A percentile compares a stretch with the other conserved stretches of the same genome.
Evolutionary conservation across 208 protist species (phyloP).

Genomic region (Herpetomonas tarakana): DNA sequence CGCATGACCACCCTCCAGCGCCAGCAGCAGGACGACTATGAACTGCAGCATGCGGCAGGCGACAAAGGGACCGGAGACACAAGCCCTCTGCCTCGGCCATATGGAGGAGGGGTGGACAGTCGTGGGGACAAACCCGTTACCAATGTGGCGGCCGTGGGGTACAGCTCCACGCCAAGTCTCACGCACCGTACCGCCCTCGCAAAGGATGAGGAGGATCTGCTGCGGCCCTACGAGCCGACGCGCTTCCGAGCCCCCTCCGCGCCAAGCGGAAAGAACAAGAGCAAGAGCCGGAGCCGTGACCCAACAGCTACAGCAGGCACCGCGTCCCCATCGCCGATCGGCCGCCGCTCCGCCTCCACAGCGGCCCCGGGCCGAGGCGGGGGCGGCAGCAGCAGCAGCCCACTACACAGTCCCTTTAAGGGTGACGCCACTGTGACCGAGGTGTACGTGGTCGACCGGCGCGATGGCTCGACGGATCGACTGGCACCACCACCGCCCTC

Average conservation of each 20-base stretch:
- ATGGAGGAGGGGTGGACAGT: too few species aligned
- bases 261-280: constrained; percentile 1
- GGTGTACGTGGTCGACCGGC: constrained; percentile 20
- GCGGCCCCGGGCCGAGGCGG: not conserved
- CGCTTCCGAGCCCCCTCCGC: constrained; percentile 1
- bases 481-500: not conserved
- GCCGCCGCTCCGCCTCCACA: constrained; percentile 1
- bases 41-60: not conserved
- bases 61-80: constrained; percentile 3
- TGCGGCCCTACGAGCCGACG: constrained; percentile 25
- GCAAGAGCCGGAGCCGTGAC: constrained; percentile 5
- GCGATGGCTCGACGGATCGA: not conserved
- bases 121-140: not conserved
- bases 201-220: constrained; percentile 10
- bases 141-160: not conserved
- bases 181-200: not conserved
- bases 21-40: constrained; percentile 9
- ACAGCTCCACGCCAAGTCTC: not conserved
- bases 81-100: constrained; percentile 3
- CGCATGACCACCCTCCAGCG: constrained; percentile 40
- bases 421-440: constrained; percentile 25
- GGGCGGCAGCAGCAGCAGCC: not conserved
- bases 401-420: not conserved
- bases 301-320: not conserved
- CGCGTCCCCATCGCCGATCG: constrained; percentile 2